Percentiles rank a stretch among this genome's conserved stretches.
Conservation (phyloP, 345 rosid species). For the Citrus unshiu region DNA sequence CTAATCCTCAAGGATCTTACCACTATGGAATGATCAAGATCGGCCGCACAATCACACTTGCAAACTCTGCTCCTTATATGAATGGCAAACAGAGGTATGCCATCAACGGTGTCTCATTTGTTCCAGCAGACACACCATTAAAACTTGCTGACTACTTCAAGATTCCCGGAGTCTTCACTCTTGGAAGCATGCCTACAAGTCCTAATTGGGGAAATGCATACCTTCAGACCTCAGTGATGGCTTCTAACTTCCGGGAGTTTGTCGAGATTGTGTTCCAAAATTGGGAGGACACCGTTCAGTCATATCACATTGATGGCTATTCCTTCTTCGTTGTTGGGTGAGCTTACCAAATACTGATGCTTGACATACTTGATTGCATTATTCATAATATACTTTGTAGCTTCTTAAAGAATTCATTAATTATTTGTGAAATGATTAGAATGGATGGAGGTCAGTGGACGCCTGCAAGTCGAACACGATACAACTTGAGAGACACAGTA, state of each 20-base stretch:
- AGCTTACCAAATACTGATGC: constrained; percentile 5
- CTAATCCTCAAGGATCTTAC: constrained; percentile 98
- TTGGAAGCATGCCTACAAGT: constrained; percentile 61
- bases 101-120: constrained; percentile 68
- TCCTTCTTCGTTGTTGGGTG: constrained; percentile 94
- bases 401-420: background rate
- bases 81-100: constrained; percentile 88
- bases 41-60: constrained; percentile 61
- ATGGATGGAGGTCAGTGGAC: constrained; percentile 99
- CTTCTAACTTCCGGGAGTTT: constrained; percentile 60
- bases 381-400: background rate
- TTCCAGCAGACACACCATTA: constrained; percentile 76
- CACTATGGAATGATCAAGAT: constrained; percentile 87
- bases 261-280: constrained; percentile 87
- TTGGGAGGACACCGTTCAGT: constrained; percentile 74
- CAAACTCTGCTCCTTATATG: constrained; percentile 70
- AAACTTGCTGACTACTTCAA: constrained; percentile 90
- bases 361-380: background rate
- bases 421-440: constrained; percentile 32
- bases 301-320: constrained; percentile 83
- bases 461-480: constrained; percentile 50
- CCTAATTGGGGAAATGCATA: constrained; percentile 63
- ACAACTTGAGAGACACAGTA: constrained; percentile 80
- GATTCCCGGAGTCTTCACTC: constrained; percentile 78
- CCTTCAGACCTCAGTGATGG: constrained; percentile 73